These are phyloP conservation scores for Hypoxylon sp. DNA, from an alignment of 2,329 filamentous ascomycete genomes.

Conservation along the genomic window DNA sequence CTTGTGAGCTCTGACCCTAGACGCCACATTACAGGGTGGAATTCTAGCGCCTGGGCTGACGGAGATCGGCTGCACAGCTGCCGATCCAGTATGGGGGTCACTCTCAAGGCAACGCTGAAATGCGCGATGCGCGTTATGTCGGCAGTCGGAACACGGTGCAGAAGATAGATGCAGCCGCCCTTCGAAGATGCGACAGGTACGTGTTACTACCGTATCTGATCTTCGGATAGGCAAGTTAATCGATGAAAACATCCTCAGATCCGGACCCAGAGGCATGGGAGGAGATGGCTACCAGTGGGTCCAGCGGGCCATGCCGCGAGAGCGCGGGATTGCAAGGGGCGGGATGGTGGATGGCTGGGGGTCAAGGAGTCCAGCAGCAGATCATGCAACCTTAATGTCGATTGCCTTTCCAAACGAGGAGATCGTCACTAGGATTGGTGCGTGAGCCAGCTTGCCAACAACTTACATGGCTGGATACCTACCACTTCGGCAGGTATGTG, in stretches of 20 bases:
- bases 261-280: conserved; percentile 14
- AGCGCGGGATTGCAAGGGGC: not conserved
- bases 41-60: not conserved
- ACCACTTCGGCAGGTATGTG: conserved; percentile 1
- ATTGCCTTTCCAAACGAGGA: conserved; percentile 21
- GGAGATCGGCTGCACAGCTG: conserved; percentile 22
- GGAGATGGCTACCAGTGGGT: conserved; percentile 1
- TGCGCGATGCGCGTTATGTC: conserved; percentile 19
- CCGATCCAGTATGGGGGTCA: conserved; percentile 11
- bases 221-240: conserved; percentile 31
- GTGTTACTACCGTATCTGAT: conserved; percentile 26
- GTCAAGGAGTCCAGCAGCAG: conserved; percentile 1
- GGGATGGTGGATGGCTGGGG: conserved; percentile 18
- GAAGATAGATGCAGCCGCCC: conserved; percentile 29
- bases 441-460: too few species aligned
- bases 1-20: not conserved
- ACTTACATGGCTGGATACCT: not conserved
- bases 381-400: conserved; percentile 28
- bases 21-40: not conserved
- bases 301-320: not conserved
- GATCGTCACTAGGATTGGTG: conserved; percentile 22
- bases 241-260: conserved; percentile 10
- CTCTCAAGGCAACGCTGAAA: not conserved
- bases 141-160: conserved; percentile 32
- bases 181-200: conserved; percentile 5